Conservation (phyloP, 345 rosid genomes). For the Aquilaria sinensis region DNA sequence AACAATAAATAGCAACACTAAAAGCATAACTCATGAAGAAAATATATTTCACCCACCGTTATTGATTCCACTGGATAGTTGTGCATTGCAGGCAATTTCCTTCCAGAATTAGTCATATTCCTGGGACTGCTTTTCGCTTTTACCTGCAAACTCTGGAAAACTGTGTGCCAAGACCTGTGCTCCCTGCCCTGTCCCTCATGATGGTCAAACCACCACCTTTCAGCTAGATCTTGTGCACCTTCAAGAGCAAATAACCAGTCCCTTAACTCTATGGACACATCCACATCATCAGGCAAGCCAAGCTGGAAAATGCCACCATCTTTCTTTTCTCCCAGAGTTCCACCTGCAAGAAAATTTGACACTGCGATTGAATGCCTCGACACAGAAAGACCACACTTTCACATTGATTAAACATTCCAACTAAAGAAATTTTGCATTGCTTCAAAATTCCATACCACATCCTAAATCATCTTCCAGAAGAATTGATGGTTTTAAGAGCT, state of each 20-base stretch:
- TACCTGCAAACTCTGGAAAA: constrained; percentile 57
- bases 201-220: constrained; percentile 44
- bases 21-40: too few relatives aligned
- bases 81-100: constrained; percentile 24
- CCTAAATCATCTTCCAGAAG: constrained; percentile 40
- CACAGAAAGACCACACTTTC: constrained; percentile 7
- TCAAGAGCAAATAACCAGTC: constrained; percentile 98
- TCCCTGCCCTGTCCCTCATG: constrained; percentile 51
- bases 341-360: constrained; percentile 31
- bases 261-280: constrained; percentile 65
- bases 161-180: constrained; percentile 85
- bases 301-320: constrained; percentile 46
- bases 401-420: constrained; percentile 1
- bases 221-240: constrained; percentile 69
- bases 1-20: too few relatives aligned
- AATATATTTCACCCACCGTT: constrained; percentile 37
- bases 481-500: constrained; percentile 67
- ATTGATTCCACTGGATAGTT: constrained; percentile 72
- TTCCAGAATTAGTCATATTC: constrained; percentile 31
- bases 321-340: constrained; percentile 36
- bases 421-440: neutral
- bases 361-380: constrained; percentile 8
- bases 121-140: constrained; percentile 47
- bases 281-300: constrained; percentile 83
- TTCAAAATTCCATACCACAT: constrained; percentile 28